These are phyloP conservation scores for Fusarium setosum DNA, from an alignment of 2,329 filamentous ascomycete genomes.

Conservation along the genomic window DNA sequence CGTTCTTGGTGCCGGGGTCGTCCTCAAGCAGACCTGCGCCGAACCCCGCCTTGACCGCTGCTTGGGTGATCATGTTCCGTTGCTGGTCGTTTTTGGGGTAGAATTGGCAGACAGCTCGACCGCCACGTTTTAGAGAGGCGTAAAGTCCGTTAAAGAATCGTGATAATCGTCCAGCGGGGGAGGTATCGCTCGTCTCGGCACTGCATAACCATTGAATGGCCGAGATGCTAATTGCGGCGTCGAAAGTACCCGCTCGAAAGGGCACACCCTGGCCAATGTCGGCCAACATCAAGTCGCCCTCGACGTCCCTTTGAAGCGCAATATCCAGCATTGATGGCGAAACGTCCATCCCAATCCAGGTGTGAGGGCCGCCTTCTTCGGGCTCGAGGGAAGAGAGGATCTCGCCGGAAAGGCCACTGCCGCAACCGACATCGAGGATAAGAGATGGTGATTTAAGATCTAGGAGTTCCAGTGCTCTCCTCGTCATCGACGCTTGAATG, in stretches of 20 bases:
- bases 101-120: conserved; percentile 94
- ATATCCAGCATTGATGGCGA: conserved; percentile 97
- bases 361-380: conserved; percentile 85
- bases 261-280: conserved; percentile 97
- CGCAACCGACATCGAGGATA: conserved; percentile 97
- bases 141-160: conserved; percentile 96
- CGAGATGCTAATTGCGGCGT: conserved; percentile 93
- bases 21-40: conserved; percentile 95
- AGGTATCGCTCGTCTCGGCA: conserved; percentile 88
- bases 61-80: conserved; percentile 89
- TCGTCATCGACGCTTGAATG: conserved; percentile 95
- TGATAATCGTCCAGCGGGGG: conserved; percentile 78
- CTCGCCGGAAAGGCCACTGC: conserved; percentile 92
- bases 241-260: conserved; percentile 91
- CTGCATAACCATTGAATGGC: conserved; percentile 99
- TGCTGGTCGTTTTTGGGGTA: conserved; percentile 97
- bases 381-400: conserved; percentile 81
- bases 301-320: conserved; percentile 89
- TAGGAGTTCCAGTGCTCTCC: conserved; percentile 91
- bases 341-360: conserved; percentile 98
- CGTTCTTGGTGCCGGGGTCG: conserved; percentile 95
- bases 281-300: conserved; percentile 92
- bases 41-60: conserved; percentile 93
- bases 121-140: conserved; percentile 83
- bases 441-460: conserved; percentile 82